These are phyloP conservation scores for Entomortierella parvispora DNA, from an alignment of 192 early-diverging fungal genomes.

Conservation along the genomic window DNA sequence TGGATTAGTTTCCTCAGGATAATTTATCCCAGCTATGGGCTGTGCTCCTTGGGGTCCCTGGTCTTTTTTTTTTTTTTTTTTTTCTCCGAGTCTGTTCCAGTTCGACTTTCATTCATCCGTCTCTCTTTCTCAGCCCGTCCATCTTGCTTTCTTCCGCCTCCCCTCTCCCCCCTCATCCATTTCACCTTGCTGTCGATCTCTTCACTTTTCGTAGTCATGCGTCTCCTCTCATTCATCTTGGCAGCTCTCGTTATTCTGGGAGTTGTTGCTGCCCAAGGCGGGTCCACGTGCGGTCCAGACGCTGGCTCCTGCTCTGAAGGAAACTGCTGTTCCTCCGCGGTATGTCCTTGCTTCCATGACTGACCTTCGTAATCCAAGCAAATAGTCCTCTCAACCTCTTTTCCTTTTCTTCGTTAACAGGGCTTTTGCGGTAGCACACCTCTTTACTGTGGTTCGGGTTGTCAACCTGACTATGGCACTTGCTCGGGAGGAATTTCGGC, in stretches of 20 bases:
- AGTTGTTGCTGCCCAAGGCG: constrained; percentile 19
- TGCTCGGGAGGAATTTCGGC: neutral
- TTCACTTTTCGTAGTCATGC: no score
- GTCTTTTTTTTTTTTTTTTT: neutral
- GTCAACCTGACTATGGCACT: constrained; percentile 21
- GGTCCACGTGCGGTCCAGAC: constrained; percentile 17
- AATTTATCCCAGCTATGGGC: no score
- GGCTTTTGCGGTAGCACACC: constrained; percentile 23
- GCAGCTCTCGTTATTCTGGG: constrained; percentile 4
- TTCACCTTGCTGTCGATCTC: neutral
- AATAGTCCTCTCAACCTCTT: neutral
- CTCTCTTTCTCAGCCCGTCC: neutral
- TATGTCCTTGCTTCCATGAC: constrained; percentile 1
- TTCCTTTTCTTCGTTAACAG: constrained; percentile 1
- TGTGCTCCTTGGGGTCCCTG: no score
- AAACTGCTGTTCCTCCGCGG: constrained; percentile 21
- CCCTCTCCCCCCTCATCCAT: no score
- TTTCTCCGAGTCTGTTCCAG: constrained; percentile 1
- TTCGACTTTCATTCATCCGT: neutral
- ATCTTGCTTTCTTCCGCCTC: neutral
- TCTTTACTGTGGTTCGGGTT: constrained; percentile 16
- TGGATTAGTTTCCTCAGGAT: no score
- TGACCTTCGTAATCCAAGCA: no score
- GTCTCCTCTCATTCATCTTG: neutral
- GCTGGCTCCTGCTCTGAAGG: constrained; percentile 1